Evolutionary conservation across 1,139 yeast genomes (phyloP).

Genomic region (Lodderomyces margitis): DNA sequence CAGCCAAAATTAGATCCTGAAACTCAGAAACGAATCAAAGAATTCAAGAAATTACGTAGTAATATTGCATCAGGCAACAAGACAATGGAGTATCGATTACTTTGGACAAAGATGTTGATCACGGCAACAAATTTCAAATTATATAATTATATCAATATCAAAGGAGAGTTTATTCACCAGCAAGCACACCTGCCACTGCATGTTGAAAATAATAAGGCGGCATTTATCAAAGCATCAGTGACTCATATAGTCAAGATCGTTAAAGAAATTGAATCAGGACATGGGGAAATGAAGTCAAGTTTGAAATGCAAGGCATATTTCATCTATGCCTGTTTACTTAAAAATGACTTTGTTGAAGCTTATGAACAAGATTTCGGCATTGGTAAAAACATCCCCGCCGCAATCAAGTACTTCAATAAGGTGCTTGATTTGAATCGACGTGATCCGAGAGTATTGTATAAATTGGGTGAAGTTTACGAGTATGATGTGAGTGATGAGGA

Average conservation of each 20-base stretch:
- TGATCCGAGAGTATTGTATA: slow-evolving; percentile 36
- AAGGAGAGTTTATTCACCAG: slow-evolving; percentile 37
- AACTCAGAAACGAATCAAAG: slow-evolving; percentile 27
- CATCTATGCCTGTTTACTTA: slow-evolving; percentile 41
- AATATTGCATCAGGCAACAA: slow-evolving; percentile 46
- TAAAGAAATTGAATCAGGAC: slow-evolving; percentile 32
- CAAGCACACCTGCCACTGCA: slow-evolving; percentile 1
- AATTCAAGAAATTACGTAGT: slow-evolving; percentile 34
- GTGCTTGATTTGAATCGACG: slow-evolving; percentile 34
- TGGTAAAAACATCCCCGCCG: slow-evolving; percentile 28
- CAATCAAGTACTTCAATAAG: slow-evolving; percentile 33
- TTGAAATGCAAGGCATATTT: slow-evolving; percentile 31
- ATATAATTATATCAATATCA: slow-evolving; percentile 43
- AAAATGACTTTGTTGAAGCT: slow-evolving; percentile 30
- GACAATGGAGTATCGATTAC: slow-evolving; percentile 40
- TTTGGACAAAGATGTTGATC: slow-evolving; percentile 48
- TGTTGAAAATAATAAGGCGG: slow-evolving; percentile 32
- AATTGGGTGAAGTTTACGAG: slow-evolving; percentile 44
- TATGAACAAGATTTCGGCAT: slow-evolving; percentile 41
- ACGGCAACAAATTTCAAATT: slow-evolving; percentile 41
- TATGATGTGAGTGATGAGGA: slow-evolving; percentile 25
- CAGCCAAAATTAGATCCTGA: slow-evolving; percentile 4
- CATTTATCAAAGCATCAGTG: slow-evolving; percentile 40
- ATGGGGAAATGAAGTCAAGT: slow-evolving; percentile 20
- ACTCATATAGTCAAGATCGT: slow-evolving; percentile 40